Percentiles rank a stretch among this genome's conserved stretches.
Conservation (phyloP, 129 eudicot species). For the Ambrosia artemisiifolia region DNA sequence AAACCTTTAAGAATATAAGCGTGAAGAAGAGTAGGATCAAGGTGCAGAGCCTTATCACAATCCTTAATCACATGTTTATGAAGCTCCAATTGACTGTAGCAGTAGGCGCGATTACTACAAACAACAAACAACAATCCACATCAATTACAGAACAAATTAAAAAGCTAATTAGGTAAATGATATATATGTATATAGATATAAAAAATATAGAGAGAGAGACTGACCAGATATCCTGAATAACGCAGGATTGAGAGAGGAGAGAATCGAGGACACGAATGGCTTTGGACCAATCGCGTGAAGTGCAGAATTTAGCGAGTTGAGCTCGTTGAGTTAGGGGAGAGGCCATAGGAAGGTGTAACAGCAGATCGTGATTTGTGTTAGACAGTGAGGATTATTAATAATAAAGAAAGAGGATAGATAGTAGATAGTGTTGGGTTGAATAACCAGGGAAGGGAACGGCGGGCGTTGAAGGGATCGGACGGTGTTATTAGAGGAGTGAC, state of each 20-base stretch:
- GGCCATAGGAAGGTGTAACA: constrained; percentile 59
- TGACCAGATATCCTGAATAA: constrained; percentile 92
- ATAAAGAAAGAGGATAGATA: too few relatives aligned
- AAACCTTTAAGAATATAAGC: constrained; percentile 96
- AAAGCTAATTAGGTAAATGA: constrained; percentile 5
- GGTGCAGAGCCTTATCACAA: constrained; percentile 84
- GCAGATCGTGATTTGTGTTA: constrained; percentile 16
- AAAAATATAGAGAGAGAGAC: too few relatives aligned
- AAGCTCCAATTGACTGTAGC: constrained; percentile 98
- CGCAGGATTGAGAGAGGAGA: constrained; percentile 59
- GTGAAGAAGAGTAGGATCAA: constrained; percentile 78
- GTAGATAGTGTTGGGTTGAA: constrained; percentile 22
- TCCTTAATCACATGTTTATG: constrained; percentile 96
- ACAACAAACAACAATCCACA: constrained; percentile 3
- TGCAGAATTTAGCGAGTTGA: constrained; percentile 78
- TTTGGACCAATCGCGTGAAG: constrained; percentile 95
- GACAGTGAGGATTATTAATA: constrained; percentile 5
- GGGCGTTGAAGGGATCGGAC: constrained; percentile 42
- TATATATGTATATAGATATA: too few relatives aligned
- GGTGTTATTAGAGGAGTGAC: constrained; percentile 18
- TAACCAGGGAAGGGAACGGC: constrained; percentile 11
- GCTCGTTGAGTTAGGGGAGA: constrained; percentile 60
- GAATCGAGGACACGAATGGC: constrained; percentile 97
- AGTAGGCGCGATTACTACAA: constrained; percentile 92
- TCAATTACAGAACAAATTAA: constrained; percentile 3